phyloP scores from a whole-genome alignment of 2,329 filamentous ascomycete genomes.

The Arthrinium phaeospermum region DNA sequence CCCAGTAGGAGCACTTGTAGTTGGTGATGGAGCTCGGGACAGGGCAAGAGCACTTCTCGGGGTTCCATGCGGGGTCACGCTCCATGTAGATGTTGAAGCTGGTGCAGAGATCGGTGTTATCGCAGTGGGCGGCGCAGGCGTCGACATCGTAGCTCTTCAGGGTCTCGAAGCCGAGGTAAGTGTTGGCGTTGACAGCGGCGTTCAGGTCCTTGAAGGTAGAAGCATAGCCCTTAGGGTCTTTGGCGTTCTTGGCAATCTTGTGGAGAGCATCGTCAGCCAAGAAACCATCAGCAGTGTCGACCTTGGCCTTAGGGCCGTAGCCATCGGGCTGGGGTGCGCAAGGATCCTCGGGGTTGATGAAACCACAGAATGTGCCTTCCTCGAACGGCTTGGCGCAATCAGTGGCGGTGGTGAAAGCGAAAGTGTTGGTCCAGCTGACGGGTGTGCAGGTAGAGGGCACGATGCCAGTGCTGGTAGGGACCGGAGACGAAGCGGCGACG shows the following conservation, averaged over 20 bases:
- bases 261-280: slow-evolving; percentile 15
- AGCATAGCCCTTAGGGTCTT: slow-evolving; percentile 30
- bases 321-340: slow-evolving; percentile 42
- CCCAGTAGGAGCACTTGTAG: slow-evolving; percentile 47
- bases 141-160: slow-evolving; percentile 29
- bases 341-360: slow-evolving; percentile 44
- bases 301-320: slow-evolving; percentile 19
- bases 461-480: slow-evolving; percentile 9
- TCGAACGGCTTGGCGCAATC: slow-evolving; percentile 37
- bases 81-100: slow-evolving; percentile 33
- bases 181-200: slow-evolving; percentile 28
- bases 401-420: slow-evolving; percentile 30
- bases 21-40: slow-evolving; percentile 43
- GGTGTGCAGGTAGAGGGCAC: slow-evolving; percentile 24
- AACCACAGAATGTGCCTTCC: slow-evolving; percentile 42
- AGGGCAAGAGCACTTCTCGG: slow-evolving; percentile 37
- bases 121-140: slow-evolving; percentile 28
- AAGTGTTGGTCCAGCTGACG: slow-evolving; percentile 26
- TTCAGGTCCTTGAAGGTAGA: slow-evolving; percentile 37
- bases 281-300: slow-evolving; percentile 23
- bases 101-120: slow-evolving; percentile 28
- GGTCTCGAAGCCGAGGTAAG: slow-evolving; percentile 33
- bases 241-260: slow-evolving; percentile 24
- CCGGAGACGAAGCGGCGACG: neutral
- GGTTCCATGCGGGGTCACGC: slow-evolving; percentile 33